A percentile compares a stretch with the other conserved stretches of the same genome.
Conservation (phyloP, 148 eudicot genomes). For the Beta vulgaris region DNA sequence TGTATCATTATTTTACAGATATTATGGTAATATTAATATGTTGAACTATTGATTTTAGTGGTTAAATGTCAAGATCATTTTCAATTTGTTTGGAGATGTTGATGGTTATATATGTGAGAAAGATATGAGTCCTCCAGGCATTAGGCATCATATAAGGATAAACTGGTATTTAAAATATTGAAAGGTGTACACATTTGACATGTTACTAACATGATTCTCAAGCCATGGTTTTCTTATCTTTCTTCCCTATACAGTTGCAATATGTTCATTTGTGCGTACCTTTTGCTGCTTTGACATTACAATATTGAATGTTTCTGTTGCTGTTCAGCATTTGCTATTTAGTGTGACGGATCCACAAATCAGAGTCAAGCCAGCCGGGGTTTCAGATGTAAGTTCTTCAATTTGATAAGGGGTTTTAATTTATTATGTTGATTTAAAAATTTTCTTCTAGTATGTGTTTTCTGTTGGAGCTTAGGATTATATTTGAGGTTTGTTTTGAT, state of each 20-base stretch:
- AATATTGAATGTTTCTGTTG: constrained; percentile 17
- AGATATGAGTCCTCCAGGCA: too few relatives aligned
- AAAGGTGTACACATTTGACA: neutral
- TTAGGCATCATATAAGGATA: neutral
- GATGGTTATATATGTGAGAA: neutral
- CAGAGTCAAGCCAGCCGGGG: constrained; percentile 77
- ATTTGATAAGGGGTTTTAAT: neutral
- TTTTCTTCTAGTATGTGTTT: neutral
- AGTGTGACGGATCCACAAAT: constrained; percentile 85
- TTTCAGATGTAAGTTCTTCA: constrained; percentile 75
- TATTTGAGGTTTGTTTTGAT: neutral
- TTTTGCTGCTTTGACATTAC: neutral
- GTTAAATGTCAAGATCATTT: neutral
- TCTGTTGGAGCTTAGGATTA: neutral
- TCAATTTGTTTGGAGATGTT: neutral
- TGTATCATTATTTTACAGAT: neutral
- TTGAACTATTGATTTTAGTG: neutral
- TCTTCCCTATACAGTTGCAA: neutral
- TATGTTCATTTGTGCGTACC: neutral
- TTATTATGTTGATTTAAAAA: neutral
- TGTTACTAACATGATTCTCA: neutral
- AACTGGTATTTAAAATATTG: neutral
- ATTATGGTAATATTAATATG: neutral
- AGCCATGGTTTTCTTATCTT: neutral
- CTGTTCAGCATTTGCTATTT: constrained; percentile 84